These are phyloP conservation scores for Spathaspora sp. DNA, from an alignment of 805 yeast species.

Conservation along the genomic window DNA sequence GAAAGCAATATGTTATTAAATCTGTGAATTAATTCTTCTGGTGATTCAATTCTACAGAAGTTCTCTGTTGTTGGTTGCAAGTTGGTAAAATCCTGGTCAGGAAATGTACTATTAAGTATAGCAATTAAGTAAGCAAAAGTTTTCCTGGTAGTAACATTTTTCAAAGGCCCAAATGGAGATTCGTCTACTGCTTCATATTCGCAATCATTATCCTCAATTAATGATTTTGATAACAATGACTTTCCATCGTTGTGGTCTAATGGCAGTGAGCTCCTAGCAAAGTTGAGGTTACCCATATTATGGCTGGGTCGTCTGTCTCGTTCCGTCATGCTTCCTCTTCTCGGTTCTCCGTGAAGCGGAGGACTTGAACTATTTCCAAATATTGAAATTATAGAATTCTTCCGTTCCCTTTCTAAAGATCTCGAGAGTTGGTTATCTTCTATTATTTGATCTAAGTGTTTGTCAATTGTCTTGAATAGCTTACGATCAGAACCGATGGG, in stretches of 20 bases:
- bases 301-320: slow-evolving; percentile 26
- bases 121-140: slow-evolving; percentile 89
- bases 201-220: slow-evolving; percentile 13
- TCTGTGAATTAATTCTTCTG: slow-evolving; percentile 53
- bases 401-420: slow-evolving; percentile 35
- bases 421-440: slow-evolving; percentile 42
- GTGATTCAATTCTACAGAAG: slow-evolving; percentile 30
- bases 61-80: slow-evolving; percentile 75
- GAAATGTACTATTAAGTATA: slow-evolving; percentile 85
- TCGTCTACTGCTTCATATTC: slow-evolving; percentile 27
- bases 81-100: slow-evolving; percentile 91
- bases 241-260: neutral
- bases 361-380: slow-evolving; percentile 38
- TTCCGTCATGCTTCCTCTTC: slow-evolving; percentile 23
- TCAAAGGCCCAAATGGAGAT: slow-evolving; percentile 90
- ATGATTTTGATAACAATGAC: slow-evolving; percentile 17
- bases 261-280: slow-evolving; percentile 4
- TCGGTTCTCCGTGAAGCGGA: slow-evolving; percentile 11
- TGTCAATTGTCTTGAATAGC: slow-evolving; percentile 81
- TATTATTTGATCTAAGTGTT: slow-evolving; percentile 59
- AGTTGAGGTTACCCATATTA: slow-evolving; percentile 21
- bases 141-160: slow-evolving; percentile 79
- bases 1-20: slow-evolving; percentile 73
- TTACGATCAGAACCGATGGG: slow-evolving; percentile 89
- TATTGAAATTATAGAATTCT: slow-evolving; percentile 31